Evolutionary conservation across 2,329 filamentous ascomycete species (phyloP).

Genomic region (Colletotrichum camelliae): DNA sequence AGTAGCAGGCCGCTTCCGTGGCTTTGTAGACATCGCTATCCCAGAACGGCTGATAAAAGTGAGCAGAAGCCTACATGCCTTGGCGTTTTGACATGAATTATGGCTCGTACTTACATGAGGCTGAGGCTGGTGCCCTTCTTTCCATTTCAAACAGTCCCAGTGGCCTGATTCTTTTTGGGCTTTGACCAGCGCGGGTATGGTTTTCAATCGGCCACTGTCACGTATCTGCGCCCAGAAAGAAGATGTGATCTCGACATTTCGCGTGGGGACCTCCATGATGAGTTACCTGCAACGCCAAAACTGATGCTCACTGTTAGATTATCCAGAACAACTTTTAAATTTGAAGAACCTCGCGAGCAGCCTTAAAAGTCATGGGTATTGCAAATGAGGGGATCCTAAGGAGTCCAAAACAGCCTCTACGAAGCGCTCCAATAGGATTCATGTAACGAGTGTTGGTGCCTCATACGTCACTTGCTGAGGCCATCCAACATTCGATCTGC

Average conservation of each 20-base stretch:
- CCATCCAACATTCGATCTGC: background rate
- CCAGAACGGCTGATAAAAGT: background rate
- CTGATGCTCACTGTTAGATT: background rate
- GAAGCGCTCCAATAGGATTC: background rate
- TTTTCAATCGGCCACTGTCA: background rate
- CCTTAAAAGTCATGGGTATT: background rate
- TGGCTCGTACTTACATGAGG: background rate
- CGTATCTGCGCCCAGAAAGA: background rate
- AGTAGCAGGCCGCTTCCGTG: constrained; percentile 5
- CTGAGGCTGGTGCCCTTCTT: background rate
- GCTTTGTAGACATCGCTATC: constrained; percentile 7
- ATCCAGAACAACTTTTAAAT: background rate
- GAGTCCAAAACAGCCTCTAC: background rate
- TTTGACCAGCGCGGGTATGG: background rate
- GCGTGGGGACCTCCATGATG: background rate
- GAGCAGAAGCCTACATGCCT: background rate
- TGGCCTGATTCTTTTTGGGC: background rate
- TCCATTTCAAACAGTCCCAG: constrained; percentile 2
- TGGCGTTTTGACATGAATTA: background rate
- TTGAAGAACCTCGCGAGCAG: background rate
- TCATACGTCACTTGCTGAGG: background rate
- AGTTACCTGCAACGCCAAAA: background rate
- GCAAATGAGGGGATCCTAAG: background rate
- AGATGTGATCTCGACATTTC: background rate
- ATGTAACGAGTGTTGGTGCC: background rate